Conservation (phyloP, 2,329 filamentous ascomycete genomes). For the Thielaviopsis punctulata region DNA sequence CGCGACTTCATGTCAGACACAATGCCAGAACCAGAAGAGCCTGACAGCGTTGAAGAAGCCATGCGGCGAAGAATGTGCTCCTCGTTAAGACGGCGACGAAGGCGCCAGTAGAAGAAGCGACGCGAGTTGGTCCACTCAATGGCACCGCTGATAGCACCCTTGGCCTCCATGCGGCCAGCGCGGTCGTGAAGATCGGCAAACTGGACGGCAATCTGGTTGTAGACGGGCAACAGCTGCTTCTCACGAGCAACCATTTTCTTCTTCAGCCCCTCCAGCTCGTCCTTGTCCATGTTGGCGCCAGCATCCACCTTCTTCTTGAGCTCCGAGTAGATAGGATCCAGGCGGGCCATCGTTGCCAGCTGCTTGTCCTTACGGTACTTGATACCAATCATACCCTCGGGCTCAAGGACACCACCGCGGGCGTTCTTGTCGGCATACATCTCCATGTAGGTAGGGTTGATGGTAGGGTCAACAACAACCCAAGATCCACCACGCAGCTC, state of each 20-base stretch:
- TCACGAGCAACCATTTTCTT: conserved; percentile 70
- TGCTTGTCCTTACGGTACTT: conserved; percentile 97
- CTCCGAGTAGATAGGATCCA: conserved; percentile 67
- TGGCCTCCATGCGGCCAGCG: conserved; percentile 93
- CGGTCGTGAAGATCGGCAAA: conserved; percentile 97
- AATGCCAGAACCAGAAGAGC: conserved; percentile 18
- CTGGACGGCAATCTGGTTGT: conserved; percentile 86
- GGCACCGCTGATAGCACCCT: conserved; percentile 73
- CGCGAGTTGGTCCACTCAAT: conserved; percentile 79
- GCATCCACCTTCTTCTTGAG: conserved; percentile 65
- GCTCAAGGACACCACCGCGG: conserved; percentile 92
- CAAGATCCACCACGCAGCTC: conserved; percentile 97
- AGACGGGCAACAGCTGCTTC: conserved; percentile 77
- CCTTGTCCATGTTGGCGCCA: conserved; percentile 45
- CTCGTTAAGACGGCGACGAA: conserved; percentile 89
- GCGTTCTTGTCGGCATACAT: conserved; percentile 97
- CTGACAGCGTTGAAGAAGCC: conserved; percentile 26
- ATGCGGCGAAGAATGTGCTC: conserved; percentile 94
- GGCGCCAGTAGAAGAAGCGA: conserved; percentile 99
- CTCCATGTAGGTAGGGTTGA: conserved; percentile 93
- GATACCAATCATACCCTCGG: conserved; percentile 95
- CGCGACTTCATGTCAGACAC: conserved; percentile 24
- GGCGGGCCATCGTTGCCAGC: conserved; percentile 88
- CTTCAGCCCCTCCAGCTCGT: conserved; percentile 66
- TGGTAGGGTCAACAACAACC: conserved; percentile 97